Conservation (phyloP, 2,329 filamentous ascomycete genomes). For the Knoxdaviesia capensis region DNA sequence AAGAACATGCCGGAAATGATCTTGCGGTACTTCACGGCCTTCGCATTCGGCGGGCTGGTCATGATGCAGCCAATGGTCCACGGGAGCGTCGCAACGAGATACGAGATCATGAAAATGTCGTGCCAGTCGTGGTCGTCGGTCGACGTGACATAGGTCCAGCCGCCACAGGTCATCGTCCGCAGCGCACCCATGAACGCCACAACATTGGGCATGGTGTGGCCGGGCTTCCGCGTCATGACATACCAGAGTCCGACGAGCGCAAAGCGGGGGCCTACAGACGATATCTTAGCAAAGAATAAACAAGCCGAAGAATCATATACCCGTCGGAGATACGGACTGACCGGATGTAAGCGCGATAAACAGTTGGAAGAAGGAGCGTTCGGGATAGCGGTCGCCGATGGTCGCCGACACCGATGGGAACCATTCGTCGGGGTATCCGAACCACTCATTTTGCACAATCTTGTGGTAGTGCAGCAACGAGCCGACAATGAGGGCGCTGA, state of each 20-base stretch:
- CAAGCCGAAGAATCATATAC: neutral
- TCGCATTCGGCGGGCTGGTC: constrained; percentile 66
- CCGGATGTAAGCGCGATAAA: constrained; percentile 94
- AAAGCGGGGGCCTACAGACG: constrained; percentile 59
- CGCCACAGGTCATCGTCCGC: constrained; percentile 81
- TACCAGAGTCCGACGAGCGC: constrained; percentile 85
- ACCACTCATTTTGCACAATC: constrained; percentile 94
- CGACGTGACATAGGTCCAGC: constrained; percentile 96
- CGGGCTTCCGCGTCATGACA: constrained; percentile 59
- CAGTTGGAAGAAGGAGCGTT: constrained; percentile 89
- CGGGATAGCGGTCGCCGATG: constrained; percentile 92
- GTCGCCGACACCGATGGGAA: constrained; percentile 92
- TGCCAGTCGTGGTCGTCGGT: constrained; percentile 98
- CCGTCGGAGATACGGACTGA: constrained; percentile 14
- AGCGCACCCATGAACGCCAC: constrained; percentile 65
- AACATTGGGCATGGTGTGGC: constrained; percentile 59
- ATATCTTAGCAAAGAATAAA: neutral
- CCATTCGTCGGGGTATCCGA: constrained; percentile 88
- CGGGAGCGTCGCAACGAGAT: constrained; percentile 79
- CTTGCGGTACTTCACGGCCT: constrained; percentile 76
- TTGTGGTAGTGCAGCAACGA: constrained; percentile 77
- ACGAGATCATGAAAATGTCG: constrained; percentile 98
- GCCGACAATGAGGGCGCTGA: constrained; percentile 70
- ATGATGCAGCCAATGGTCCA: constrained; percentile 88
- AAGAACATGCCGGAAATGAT: constrained; percentile 71